Base-by-base conservation (phyloP, 2,329 filamentous ascomycete species). In the Alternaria ventricosa region DNA sequence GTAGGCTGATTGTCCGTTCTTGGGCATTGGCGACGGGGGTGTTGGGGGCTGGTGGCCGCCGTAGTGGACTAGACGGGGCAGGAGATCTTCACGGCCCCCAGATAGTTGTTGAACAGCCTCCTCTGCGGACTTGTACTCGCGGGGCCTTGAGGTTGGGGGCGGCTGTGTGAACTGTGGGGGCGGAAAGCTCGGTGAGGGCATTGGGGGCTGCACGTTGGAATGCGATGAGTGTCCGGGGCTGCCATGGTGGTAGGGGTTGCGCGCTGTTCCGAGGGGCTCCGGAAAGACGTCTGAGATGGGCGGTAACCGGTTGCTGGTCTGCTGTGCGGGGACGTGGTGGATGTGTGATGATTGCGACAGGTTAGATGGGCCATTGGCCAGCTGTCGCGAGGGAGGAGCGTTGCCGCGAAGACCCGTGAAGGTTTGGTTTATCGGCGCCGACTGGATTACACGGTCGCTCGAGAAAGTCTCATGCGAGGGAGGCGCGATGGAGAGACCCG, bases 251-350 rank as follows among this genome's bases (percentile, higher is more conserved):
- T 70, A 87, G 80, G 71, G 88, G 61, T 77, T 78, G 55, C 77
- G 66, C 60, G 73, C 64, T 67, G 81, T 78, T 45, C 85, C 85
- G 41, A 97, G 84, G 33, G 90, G 87, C 74, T 96, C 92, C 25
- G 92, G 93, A 75, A 99, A 97, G 13, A 99, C 96, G 76, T 98
- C 96, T 41, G 93, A 91, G 61, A 99, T 96, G 3, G 96, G 95
- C 3, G 96, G 96, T 51, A 99, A 86, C 33, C 95, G 91, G 80
- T 98, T 98, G 80, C 88, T 90, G 3, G 94, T 97, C 81, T 97
- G 95, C 61, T 88, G 91, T 22, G 93, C 94, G 11, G 93, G 93
- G 4, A 94, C 87, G 76, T 97, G 94, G 81, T 97, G 93, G 75
- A 97, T 96, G 78, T 97, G 94, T 22, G 92, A 95, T 1, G 90